Conservation (phyloP, 345 rosid species). For the Laguncularia racemosa region DNA sequence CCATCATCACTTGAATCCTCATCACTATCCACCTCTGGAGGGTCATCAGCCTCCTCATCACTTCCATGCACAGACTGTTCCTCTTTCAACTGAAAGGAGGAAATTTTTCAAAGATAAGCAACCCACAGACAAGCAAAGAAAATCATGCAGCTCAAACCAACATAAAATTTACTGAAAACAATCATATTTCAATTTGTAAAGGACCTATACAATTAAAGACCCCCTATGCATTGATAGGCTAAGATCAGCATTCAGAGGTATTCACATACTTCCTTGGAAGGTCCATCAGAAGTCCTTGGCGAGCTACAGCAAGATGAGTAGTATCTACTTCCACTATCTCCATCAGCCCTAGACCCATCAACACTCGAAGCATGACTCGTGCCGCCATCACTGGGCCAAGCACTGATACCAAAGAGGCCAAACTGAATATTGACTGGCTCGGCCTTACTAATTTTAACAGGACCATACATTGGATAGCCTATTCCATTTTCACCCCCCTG, state of each 20-base stretch:
- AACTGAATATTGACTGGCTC: slow-evolving; percentile 96
- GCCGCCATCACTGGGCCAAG: slow-evolving; percentile 96
- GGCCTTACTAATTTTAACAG: slow-evolving; percentile 65
- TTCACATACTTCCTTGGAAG: slow-evolving; percentile 66
- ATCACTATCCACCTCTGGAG: slow-evolving; percentile 72
- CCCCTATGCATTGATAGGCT: too few relatives aligned
- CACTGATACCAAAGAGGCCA: slow-evolving; percentile 93
- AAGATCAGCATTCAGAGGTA: too few relatives aligned
- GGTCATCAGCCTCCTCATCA: slow-evolving; percentile 93
- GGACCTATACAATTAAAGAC: too few relatives aligned
- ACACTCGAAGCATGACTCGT: slow-evolving; percentile 87
- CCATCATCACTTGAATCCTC: slow-evolving; percentile 73
- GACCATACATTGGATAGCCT: slow-evolving; percentile 71
- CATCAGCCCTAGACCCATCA: slow-evolving; percentile 74
- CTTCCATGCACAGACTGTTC: slow-evolving; percentile 90
- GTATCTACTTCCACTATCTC: slow-evolving; percentile 73
- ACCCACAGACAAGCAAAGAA: too few relatives aligned
- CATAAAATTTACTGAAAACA: too few relatives aligned
- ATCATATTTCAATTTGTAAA: too few relatives aligned
- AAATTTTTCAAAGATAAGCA: slow-evolving; percentile 2
- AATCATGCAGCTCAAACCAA: too few relatives aligned
- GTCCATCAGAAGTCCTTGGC: slow-evolving; percentile 82
- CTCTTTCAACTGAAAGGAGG: slow-evolving; percentile 61
- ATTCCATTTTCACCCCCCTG: slow-evolving; percentile 37
- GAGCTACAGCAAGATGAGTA: slow-evolving; percentile 97